Base-by-base conservation (phyloP, 2,329 filamentous ascomycete genomes). In the Microdochium bolleyi region DNA sequence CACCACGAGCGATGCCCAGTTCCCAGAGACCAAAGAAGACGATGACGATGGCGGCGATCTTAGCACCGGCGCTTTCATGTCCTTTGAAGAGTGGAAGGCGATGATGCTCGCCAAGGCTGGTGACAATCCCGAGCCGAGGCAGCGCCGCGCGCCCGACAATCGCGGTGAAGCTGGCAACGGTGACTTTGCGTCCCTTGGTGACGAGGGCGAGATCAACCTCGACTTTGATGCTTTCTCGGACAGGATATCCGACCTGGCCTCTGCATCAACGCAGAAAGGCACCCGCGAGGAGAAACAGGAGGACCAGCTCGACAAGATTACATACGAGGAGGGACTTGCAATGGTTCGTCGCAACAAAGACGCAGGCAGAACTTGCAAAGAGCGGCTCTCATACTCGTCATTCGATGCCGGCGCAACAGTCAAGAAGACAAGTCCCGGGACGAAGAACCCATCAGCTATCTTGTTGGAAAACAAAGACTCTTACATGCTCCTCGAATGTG, bases 1-100 rank as follows among this genome's bases (percentile, higher is more conserved):
- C 49, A 22, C 54, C 49, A 55, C 46, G 38, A 50, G 51, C 48
- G 60, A 49, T 44, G 58, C 48, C 50, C 55, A 53, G 54, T 56
- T 57, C 21, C 60, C 65, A 22, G 53, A 64, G 16, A 64, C 72
- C 13, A 61, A 70, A 16, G 78, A 83, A 52, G 65, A 74, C 16
- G 85, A 88, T 53, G 75, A 76, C 5, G 87, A 88, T 49, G 74
- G 87, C 11, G 85, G 89, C 62, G 88, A 89, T 59, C 81, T 85
- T 48, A 71, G 70, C 49, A 70, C 72, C 2, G 68, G 68, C 49
- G 86, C 91, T 7, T 97, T 97, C 67, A 83, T 97, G 61, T 96
- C 94, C 0, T 99, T 99, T 61, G 94, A 97, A 66, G 92, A 97
- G 62, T 99, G 94, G 94, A 97, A 96, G 72, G 89, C 87, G 63